Evolutionary conservation across 2,329 filamentous ascomycete genomes (phyloP).

Genomic region (Saccharata proteae): DNA sequence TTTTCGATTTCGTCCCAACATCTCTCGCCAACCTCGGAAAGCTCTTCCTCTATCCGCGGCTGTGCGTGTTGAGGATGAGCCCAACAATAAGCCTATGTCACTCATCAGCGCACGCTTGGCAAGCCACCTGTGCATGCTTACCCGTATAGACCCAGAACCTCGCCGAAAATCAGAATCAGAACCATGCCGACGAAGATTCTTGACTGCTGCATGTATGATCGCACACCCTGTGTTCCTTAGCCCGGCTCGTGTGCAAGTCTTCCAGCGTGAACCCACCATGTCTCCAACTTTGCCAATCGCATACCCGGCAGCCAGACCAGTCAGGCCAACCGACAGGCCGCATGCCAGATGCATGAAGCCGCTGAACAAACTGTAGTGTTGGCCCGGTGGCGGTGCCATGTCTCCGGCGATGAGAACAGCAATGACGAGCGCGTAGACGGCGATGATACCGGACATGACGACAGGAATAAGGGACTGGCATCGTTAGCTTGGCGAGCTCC

Average conservation of each 20-base stretch:
- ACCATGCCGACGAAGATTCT: slow-evolving; percentile 98
- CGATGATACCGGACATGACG: slow-evolving; percentile 98
- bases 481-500: slow-evolving; percentile 1
- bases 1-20: too few species aligned
- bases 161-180: slow-evolving; percentile 93
- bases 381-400: slow-evolving; percentile 56
- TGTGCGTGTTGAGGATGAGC: slow-evolving; percentile 84
- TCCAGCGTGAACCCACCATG: slow-evolving; percentile 42
- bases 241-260: neutral
- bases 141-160: slow-evolving; percentile 95
- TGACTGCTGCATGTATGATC: slow-evolving; percentile 92
- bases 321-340: slow-evolving; percentile 60
- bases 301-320: slow-evolving; percentile 30
- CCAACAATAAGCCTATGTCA: slow-evolving; percentile 69
- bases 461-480: slow-evolving; percentile 68
- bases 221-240: slow-evolving; percentile 49
- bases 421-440: slow-evolving; percentile 94
- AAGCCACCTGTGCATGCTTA: slow-evolving; percentile 36
- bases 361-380: slow-evolving; percentile 73
- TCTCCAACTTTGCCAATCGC: slow-evolving; percentile 94
- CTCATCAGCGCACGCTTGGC: slow-evolving; percentile 8
- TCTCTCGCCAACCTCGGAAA: too few species aligned
- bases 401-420: slow-evolving; percentile 91
- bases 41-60: slow-evolving; percentile 45
- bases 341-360: slow-evolving; percentile 91